These are phyloP conservation scores for Nemania bipapillata DNA, from an alignment of 2,329 filamentous ascomycete genomes.

Conservation along the genomic window DNA sequence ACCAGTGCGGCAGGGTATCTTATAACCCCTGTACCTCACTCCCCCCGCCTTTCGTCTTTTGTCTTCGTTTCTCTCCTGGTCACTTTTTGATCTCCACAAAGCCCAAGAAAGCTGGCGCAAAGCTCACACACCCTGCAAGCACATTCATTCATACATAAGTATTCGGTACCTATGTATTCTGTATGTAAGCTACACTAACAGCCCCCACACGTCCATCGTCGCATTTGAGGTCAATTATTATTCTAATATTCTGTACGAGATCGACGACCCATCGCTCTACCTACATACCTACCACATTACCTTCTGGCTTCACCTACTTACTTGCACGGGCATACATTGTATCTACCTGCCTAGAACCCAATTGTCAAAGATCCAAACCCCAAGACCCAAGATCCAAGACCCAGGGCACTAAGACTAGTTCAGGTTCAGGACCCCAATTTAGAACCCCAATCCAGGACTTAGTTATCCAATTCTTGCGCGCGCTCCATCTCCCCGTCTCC, in stretches of 20 bases:
- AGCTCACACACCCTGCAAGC: not conserved
- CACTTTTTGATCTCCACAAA: conserved; percentile 13
- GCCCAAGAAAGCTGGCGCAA: conserved; percentile 5
- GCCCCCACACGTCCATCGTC: conserved; percentile 10
- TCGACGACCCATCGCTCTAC: conserved; percentile 11
- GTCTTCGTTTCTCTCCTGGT: conserved; percentile 1
- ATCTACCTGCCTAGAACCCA: not conserved
- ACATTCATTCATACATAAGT: no score
- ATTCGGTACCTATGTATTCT: no score
- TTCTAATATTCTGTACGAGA: conserved; percentile 24
- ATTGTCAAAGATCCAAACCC: not conserved
- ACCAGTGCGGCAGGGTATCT: not conserved
- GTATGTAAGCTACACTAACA: no score
- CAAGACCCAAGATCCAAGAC: not conserved
- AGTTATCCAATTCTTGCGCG: conserved; percentile 6
- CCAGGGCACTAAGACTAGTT: not conserved
- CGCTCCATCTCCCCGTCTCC: not conserved
- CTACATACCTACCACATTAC: no score
- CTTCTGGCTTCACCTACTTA: no score
- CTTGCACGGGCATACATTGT: not conserved
- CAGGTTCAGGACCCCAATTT: not conserved
- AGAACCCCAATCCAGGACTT: conserved; percentile 1
- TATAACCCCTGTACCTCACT: not conserved
- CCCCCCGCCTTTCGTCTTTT: conserved; percentile 19
- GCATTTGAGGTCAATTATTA: conserved; percentile 15